Evolutionary conservation across 306 rosid species (phyloP).

Genomic region (Pachyrhizus erosus): DNA sequence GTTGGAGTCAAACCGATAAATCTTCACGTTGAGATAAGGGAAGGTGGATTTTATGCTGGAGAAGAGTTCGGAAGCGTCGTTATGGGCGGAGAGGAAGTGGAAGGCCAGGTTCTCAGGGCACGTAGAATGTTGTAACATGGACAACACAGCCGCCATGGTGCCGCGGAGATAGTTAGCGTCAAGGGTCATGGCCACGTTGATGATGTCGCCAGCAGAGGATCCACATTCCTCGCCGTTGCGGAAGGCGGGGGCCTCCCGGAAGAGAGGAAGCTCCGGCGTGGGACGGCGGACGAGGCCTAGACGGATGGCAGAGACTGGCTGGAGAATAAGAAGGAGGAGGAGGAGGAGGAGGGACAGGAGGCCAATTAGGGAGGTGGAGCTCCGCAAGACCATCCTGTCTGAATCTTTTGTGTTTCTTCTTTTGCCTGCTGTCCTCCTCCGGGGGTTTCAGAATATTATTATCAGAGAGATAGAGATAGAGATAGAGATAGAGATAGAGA

Average conservation of each 20-base stretch:
- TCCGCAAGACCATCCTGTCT: conserved; percentile 77
- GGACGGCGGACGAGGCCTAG: conserved; percentile 39
- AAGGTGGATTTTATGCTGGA: conserved; percentile 60
- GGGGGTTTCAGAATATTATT: not conserved
- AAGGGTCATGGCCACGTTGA: conserved; percentile 75
- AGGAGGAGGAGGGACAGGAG: conserved; percentile 67
- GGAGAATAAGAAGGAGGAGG: conserved; percentile 31
- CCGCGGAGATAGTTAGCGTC: conserved; percentile 76
- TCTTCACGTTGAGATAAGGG: conserved; percentile 63
- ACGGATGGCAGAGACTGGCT: conserved; percentile 45
- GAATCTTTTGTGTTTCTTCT: not conserved
- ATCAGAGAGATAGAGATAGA: too few species aligned
- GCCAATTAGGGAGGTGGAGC: conserved; percentile 53
- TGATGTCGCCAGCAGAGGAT: conserved; percentile 21
- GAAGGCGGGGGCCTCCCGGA: conserved; percentile 74
- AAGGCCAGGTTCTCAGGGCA: conserved; percentile 71
- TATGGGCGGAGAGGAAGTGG: conserved; percentile 55
- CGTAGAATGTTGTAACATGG: conserved; percentile 65
- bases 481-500: too few species aligned
- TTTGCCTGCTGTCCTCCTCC: not conserved
- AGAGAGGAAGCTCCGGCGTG: conserved; percentile 43
- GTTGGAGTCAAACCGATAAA: conserved; percentile 52
- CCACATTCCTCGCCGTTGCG: conserved; percentile 61
- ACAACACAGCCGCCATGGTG: conserved; percentile 69
- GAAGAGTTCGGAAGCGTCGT: conserved; percentile 43